Conservation (phyloP, 768 basidiomycete species). For the Psilocybe sp. region DNA sequence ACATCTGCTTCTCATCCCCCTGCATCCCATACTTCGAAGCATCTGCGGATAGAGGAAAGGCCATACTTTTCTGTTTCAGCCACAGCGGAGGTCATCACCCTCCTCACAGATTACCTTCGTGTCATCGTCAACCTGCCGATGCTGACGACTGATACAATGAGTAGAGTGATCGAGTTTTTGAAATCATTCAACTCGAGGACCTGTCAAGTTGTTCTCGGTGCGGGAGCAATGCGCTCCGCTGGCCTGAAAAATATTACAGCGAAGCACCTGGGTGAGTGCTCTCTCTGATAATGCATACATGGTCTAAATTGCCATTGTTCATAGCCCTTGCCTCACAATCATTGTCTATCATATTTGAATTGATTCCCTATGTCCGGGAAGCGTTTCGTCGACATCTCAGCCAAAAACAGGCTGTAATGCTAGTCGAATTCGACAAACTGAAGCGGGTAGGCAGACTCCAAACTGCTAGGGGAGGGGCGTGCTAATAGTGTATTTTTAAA, state of each 20-base stretch:
- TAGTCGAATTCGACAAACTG: slow-evolving; percentile 97
- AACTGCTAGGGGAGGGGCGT: background rate
- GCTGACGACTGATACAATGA: slow-evolving; percentile 94
- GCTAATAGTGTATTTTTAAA: slow-evolving; percentile 26
- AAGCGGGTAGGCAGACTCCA: slow-evolving; percentile 67
- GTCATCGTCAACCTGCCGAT: slow-evolving; percentile 85
- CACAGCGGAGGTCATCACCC: slow-evolving; percentile 67
- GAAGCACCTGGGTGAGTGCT: slow-evolving; percentile 76
- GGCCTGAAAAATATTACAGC: slow-evolving; percentile 98
- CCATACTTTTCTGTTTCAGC: slow-evolving; percentile 85
- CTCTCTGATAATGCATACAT: background rate
- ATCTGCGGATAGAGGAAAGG: slow-evolving; percentile 77
- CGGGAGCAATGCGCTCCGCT: slow-evolving; percentile 98
- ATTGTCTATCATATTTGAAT: slow-evolving; percentile 87
- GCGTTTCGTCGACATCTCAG: slow-evolving; percentile 91
- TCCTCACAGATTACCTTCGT: slow-evolving; percentile 83
- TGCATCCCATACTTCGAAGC: slow-evolving; percentile 42
- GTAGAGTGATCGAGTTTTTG: slow-evolving; percentile 89
- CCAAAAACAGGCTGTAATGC: slow-evolving; percentile 93
- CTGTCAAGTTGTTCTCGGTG: slow-evolving; percentile 96
- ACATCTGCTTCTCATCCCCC: background rate
- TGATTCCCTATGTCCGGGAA: slow-evolving; percentile 96
- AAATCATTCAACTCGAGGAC: slow-evolving; percentile 98
- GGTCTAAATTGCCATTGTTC: slow-evolving; percentile 5
- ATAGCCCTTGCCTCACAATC: slow-evolving; percentile 94